These are phyloP conservation scores for Oxytropis ochrocephala DNA, from an alignment of 306 rosid species.

Conservation along the genomic window DNA sequence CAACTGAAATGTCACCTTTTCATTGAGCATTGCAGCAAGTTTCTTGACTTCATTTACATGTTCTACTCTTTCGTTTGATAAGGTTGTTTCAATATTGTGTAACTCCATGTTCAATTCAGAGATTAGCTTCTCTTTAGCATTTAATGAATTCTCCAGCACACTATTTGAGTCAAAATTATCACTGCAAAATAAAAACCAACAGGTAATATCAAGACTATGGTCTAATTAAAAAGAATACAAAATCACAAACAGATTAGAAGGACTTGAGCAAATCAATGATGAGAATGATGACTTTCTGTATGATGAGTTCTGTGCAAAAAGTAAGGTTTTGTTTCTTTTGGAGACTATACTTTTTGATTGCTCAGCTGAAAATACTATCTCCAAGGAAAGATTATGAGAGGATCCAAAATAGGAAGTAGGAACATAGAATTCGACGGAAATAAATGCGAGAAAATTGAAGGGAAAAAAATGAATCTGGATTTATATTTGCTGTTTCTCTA, in stretches of 20 bases:
- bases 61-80: conserved; percentile 80
- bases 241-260: neutral
- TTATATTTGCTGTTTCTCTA: no score
- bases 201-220: conserved; percentile 12
- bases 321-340: neutral
- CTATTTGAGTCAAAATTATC: conserved; percentile 71
- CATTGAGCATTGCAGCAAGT: conserved; percentile 67
- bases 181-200: conserved; percentile 46
- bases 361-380: neutral
- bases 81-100: conserved; percentile 77
- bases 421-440: no score
- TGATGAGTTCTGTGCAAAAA: conserved; percentile 16
- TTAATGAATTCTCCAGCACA: conserved; percentile 83
- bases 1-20: conserved; percentile 50
- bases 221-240: neutral
- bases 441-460: no score
- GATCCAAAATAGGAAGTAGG: no score
- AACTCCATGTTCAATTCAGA: conserved; percentile 96
- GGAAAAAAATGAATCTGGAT: no score
- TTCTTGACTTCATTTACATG: conserved; percentile 85
- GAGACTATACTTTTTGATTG: conserved; percentile 6
- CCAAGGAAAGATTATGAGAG: neutral
- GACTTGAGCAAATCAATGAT: neutral
- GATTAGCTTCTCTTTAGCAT: conserved; percentile 87
- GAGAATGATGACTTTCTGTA: neutral